phyloP scores from a whole-genome alignment of 495 filamentous ascomycete species.

The Trichoderma gamsii region DNA sequence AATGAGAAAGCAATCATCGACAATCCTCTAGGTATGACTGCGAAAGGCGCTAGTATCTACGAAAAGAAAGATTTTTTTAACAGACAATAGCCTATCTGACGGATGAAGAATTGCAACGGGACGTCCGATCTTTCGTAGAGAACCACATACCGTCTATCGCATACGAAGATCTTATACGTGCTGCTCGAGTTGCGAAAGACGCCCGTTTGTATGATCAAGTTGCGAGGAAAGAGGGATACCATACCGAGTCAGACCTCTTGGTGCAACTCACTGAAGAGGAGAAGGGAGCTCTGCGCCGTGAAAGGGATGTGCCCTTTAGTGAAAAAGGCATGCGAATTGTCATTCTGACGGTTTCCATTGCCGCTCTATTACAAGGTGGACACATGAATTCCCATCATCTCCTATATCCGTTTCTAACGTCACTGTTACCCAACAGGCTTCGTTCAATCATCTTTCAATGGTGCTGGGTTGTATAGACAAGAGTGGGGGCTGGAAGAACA shows the following conservation, averaged over 20 bases:
- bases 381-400: neutral
- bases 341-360: conserved; percentile 28
- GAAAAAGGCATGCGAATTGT: conserved; percentile 26
- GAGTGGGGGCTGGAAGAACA: conserved; percentile 11
- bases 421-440: neutral
- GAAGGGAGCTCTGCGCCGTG: conserved; percentile 21
- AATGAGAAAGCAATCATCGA: conserved; percentile 25
- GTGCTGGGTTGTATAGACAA: conserved; percentile 7
- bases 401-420: neutral
- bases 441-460: conserved; percentile 19
- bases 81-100: conserved; percentile 21
- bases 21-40: conserved; percentile 23
- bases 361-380: conserved; percentile 25
- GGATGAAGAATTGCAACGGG: conserved; percentile 25
- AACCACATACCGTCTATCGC: conserved; percentile 19
- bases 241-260: neutral
- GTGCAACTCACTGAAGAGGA: conserved; percentile 1
- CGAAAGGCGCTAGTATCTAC: neutral
- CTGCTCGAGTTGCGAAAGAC: conserved; percentile 27
- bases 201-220: conserved; percentile 24
- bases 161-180: conserved; percentile 20
- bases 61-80: conserved; percentile 7
- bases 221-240: conserved; percentile 16
- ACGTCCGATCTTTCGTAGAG: conserved; percentile 22
- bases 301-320: conserved; percentile 25